These are phyloP conservation scores for Yamadazyma philogaea DNA, from an alignment of 805 yeast species.

Conservation along the genomic window DNA sequence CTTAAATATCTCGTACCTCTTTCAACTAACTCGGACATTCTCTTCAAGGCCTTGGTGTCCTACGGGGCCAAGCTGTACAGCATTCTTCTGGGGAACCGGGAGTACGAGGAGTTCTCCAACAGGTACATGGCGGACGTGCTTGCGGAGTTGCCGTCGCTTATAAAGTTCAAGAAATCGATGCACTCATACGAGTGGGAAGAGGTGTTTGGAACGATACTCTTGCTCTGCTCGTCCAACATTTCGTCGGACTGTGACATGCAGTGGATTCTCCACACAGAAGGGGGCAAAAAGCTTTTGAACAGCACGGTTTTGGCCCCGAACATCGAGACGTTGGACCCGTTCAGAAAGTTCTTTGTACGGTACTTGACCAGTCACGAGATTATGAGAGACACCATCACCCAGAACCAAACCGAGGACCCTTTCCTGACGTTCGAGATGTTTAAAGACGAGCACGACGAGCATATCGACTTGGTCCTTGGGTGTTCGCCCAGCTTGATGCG, in stretches of 20 bases:
- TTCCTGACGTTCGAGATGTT: slow-evolving; percentile 17
- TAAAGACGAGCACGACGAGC: slow-evolving; percentile 30
- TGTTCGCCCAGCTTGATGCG: slow-evolving; percentile 38
- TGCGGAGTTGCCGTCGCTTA: slow-evolving; percentile 26
- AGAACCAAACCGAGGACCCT: slow-evolving; percentile 27
- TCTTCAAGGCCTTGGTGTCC: slow-evolving; percentile 33
- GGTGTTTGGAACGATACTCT: slow-evolving; percentile 35
- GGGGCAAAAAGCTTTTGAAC: slow-evolving; percentile 33
- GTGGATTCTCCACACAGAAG: slow-evolving; percentile 37
- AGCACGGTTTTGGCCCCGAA: background rate
- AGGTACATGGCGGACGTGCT: slow-evolving; percentile 26
- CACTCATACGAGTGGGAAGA: slow-evolving; percentile 36
- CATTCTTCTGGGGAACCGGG: slow-evolving; percentile 23
- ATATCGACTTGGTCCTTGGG: slow-evolving; percentile 39
- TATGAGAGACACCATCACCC: slow-evolving; percentile 40
- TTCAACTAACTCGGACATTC: slow-evolving; percentile 28
- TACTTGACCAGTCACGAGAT: slow-evolving; percentile 43
- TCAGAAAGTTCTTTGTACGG: slow-evolving; percentile 33
- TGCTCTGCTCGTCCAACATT: slow-evolving; percentile 42
- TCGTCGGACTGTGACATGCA: slow-evolving; percentile 36
- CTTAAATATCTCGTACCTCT: slow-evolving; percentile 36
- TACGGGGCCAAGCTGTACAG: slow-evolving; percentile 34
- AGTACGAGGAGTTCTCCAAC: slow-evolving; percentile 24
- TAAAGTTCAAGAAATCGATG: slow-evolving; percentile 21
- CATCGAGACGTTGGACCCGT: slow-evolving; percentile 16